Base-by-base conservation (phyloP, 306 rosid species). In the Vigna hirtella region DNA sequence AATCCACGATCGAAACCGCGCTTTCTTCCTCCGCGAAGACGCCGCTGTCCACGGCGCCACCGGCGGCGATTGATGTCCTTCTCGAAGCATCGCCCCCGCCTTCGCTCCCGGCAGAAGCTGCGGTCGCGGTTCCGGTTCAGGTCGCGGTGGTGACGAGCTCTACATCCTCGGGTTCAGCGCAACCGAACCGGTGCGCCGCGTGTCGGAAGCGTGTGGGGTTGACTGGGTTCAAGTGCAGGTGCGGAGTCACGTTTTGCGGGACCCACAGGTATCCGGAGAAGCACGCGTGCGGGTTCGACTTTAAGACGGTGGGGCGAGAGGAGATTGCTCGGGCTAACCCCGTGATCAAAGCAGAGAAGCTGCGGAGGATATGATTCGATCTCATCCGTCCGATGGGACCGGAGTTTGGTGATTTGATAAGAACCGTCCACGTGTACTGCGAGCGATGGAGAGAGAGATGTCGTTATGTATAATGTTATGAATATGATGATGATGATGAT, bases 271-370 rank as follows among this genome's bases (percentile, higher is more conserved):
- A 91, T 81, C 93, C 94, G 47, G 98, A 93, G 87, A 87, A 84
- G 63, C 98, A 93, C 83, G 89, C 82, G n/a, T 93, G 98, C 59
- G 20, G 85, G 61, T 93, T 91, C 43, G 98, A 93, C 17, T 93
- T 93, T 63, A 93, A 84, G 90, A 63, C 75, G 40, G 72, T 88
- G 40, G 98, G 98, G 5, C 76, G 91, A 9, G 96, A 88, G 76
- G 96, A 87, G 85, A 91, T 93, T 7, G 94, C 96, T 1, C 84
- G 88, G 6, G 96, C 93, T 8, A 93, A 93, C 72, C 98, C 98
- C 0, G 2, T 93, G 59, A 87, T 93, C 74, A 87, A 81, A 65
- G 98, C 88, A 18, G 87, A 81, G 84, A 93, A 93, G 88, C 85
- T 93, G 8, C 67, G 72, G 49, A 91, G 69, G 87, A 93, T 93